Base-by-base conservation (phyloP, 2,329 filamentous ascomycete genomes). In the Canariomyces notabilis region DNA sequence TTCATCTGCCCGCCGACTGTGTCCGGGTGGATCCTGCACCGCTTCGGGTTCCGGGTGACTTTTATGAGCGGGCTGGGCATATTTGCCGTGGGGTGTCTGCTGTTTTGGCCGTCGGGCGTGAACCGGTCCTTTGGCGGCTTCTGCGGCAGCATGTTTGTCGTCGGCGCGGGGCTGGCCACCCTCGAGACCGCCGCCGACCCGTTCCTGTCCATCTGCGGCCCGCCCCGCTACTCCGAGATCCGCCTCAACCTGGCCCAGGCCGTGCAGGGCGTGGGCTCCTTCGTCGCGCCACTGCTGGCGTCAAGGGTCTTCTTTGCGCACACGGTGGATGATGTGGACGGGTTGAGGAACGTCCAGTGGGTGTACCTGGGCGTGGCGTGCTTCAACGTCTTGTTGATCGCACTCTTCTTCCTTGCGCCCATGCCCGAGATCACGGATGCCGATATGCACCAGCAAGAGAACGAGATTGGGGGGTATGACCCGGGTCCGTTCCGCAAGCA, bases 371-470 rank as follows among this genome's bases (percentile, higher is more conserved):
- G 80, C 37, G 86, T 89, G 49, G 84, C 82, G 3, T 70, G 76
- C 59, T 89, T 89, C 52, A 85, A 88, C 26, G 79, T 80, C 53
- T 58, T 79, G 2, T 72, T 89, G 3, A 83, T 82, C 2, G 63
- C 72, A 4, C 67, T 83, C 14, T 86, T 88, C 62, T 83, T 80
- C 65, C 61, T 87, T 32, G 77, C 79, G 6, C 73, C 73, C 11
- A 83, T 87, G 45, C 84, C 85, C 5, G 85, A 89, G 62, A 81
- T 89, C 56, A 87, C 83, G 9, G 80, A 83, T 58, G 73, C 75
- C 60, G 83, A 88, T 54, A 86, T 83, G 78, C 61, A 68, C 5
- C 68, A 74, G 26, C 74, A 79, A 56, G 68, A 73, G 55, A 61
- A 60, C n/a, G 60, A 65, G 41, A 67, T 71, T 41, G 62, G 59